Evolutionary conservation across 768 basidiomycete genomes (phyloP).

Genomic region (Collybia mongolica): DNA sequence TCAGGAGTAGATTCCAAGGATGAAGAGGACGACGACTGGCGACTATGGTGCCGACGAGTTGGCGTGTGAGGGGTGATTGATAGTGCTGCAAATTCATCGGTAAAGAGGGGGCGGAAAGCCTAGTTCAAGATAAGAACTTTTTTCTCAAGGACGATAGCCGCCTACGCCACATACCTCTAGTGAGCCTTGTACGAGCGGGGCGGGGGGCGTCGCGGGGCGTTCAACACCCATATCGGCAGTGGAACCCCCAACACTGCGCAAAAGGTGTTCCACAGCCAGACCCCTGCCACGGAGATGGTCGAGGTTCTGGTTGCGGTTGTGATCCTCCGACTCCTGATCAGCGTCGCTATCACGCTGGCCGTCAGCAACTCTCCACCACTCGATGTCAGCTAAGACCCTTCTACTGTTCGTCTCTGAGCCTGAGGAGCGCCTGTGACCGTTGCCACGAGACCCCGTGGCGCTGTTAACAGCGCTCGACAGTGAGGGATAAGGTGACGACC

Average conservation of each 20-base stretch:
- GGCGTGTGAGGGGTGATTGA: constrained; percentile 57
- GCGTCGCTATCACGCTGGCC: constrained; percentile 56
- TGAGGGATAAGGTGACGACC: constrained; percentile 65
- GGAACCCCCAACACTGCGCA: constrained; percentile 27
- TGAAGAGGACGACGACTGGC: constrained; percentile 44
- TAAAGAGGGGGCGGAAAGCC: constrained; percentile 28
- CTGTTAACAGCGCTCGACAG: constrained; percentile 31
- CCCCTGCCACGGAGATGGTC: constrained; percentile 22
- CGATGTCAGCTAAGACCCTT: constrained; percentile 81
- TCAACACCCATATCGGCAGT: constrained; percentile 36
- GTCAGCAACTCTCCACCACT: constrained; percentile 83
- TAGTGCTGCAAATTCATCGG: constrained; percentile 51
- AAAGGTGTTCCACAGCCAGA: constrained; percentile 15
- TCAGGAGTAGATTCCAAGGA: constrained; percentile 63
- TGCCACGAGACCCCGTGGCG: constrained; percentile 28
- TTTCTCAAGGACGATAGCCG: not conserved
- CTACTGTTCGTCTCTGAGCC: constrained; percentile 64
- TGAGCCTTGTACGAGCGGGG: constrained; percentile 27
- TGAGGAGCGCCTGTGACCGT: constrained; percentile 60
- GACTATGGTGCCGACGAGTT: constrained; percentile 34
- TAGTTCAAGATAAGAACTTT: constrained; percentile 1
- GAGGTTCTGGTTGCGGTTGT: constrained; percentile 31
- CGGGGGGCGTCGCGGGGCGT: constrained; percentile 23
- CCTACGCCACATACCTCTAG: constrained; percentile 31
- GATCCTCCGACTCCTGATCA: constrained; percentile 42